A percentile compares a stretch with the other conserved stretches of the same genome.
phyloP scores from a whole-genome alignment of 1,284 basidiomycete species.

The Trametes sp. region DNA sequence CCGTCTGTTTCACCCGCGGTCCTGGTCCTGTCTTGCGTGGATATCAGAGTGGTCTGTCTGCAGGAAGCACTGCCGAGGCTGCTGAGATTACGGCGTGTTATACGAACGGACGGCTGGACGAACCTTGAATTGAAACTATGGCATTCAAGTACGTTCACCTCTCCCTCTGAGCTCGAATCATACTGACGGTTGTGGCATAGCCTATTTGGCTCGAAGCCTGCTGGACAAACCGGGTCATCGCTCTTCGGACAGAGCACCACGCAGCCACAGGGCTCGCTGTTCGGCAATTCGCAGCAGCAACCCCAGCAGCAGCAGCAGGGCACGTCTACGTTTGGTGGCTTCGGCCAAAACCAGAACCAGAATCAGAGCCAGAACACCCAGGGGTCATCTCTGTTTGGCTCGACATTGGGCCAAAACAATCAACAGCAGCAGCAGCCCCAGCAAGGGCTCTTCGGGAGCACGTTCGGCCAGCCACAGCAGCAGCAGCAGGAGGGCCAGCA shows the following conservation, averaged over 20 bases:
- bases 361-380: constrained; percentile 21
- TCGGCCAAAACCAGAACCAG: constrained; percentile 28
- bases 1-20: background rate
- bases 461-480: constrained; percentile 44
- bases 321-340: constrained; percentile 43
- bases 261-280: constrained; percentile 24
- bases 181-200: constrained; percentile 24
- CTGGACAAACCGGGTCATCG: constrained; percentile 31
- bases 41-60: background rate
- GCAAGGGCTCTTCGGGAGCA: constrained; percentile 44
- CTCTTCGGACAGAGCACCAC: constrained; percentile 45
- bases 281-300: constrained; percentile 41
- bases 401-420: constrained; percentile 38
- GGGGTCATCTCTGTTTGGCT: constrained; percentile 39
- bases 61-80: too few relatives aligned
- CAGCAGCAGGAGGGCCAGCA: constrained; percentile 23
- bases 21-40: background rate
- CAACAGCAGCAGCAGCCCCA: constrained; percentile 33
- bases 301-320: constrained; percentile 34
- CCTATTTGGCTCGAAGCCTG: constrained; percentile 50
- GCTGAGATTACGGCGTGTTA: too few relatives aligned
- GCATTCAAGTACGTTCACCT: constrained; percentile 14
- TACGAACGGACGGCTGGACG: background rate
- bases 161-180: too few relatives aligned
- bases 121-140: background rate